Evolutionary conservation across 805 yeast species (phyloP).

Genomic region (Candida multigemmis): DNA sequence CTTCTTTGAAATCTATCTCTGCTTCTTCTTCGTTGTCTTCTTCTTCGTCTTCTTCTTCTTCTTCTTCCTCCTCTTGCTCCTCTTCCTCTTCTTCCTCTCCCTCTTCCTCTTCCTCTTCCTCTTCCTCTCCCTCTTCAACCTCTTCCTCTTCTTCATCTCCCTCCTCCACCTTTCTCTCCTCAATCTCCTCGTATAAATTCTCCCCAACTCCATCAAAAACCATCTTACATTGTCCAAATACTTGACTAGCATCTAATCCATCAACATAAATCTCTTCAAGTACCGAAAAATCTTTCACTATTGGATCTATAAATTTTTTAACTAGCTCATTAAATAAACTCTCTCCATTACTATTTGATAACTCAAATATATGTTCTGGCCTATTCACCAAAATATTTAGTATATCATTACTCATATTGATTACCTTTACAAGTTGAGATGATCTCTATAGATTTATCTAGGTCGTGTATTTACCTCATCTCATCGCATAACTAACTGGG

Average conservation of each 20-base stretch:
- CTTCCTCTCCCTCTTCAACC: conserved; percentile 12
- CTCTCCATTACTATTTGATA: no score
- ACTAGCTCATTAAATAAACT: conserved; percentile 21
- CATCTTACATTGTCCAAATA: conserved; percentile 88
- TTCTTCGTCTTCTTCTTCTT: conserved; percentile 34
- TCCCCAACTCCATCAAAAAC: conserved; percentile 74
- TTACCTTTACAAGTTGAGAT: no score
- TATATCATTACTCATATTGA: no score
- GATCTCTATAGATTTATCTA: no score
- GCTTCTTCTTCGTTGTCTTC: conserved; percentile 38
- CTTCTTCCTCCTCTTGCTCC: conserved; percentile 12
- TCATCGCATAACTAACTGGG: no score
- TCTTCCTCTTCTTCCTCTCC: conserved; percentile 14
- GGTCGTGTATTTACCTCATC: no score
- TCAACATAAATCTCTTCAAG: conserved; percentile 77
- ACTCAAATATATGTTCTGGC: no score
- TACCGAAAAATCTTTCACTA: conserved; percentile 46
- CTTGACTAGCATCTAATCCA: conserved; percentile 84
- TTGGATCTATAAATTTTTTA: conserved; percentile 50
- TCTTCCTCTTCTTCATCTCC: conserved; percentile 15
- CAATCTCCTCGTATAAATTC: conserved; percentile 47
- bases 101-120: conserved; percentile 13
- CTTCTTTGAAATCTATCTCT: conserved; percentile 15
- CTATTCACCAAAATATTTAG: no score
- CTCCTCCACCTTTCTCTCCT: conserved; percentile 32